Base-by-base conservation (phyloP, 805 yeast genomes). In the Hermanozyma aechmeae region DNA sequence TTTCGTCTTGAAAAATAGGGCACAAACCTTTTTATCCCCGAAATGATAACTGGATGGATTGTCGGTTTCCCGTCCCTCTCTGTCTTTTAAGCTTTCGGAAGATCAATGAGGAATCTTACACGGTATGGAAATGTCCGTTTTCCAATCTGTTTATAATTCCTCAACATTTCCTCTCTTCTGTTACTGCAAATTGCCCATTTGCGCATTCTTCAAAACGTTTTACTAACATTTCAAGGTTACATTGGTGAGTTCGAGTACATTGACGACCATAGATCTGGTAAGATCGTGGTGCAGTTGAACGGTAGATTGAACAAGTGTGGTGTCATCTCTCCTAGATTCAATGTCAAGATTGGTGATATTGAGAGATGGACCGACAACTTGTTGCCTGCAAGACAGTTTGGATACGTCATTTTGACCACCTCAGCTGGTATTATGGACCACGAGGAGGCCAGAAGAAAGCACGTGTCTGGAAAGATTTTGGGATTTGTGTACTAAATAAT, bases 21-120 rank as follows among this genome's bases (percentile, higher is more conserved):
- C n/a, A n/a, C n/a, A n/a, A n/a, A n/a, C 26, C 29, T 13, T 15
- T 28, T 16, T 18, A 13, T 21, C 58, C 59, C 92, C 96, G 95
- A 79, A 76, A 78, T 83, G 93, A 86, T 87, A 86, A 87, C 96
- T 87, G 86, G 96, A 84, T 83, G 94, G 87, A 66, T 61, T 74
- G 95, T 73, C 82, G 79, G 82, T 61, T 58, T 58, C 65, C 77
- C 63, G 80, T 86, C 89, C 79, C 93, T 71, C 69, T 77, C 86
- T 80, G 96, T 85, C 95, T 77, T 87, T 85, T 86, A 86, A 85
- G 73, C 79, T 77, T 79, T 81, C 94, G 96, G 95, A 62, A 87
- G 73, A 87, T 55, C 53, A 54, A 62, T 41, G 64, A 47, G 75
- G 74, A 58, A 66, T 59, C 79, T 74, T 74, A 74, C 80, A 73